These are phyloP conservation scores for Fusarium pseudograminearum DNA, from an alignment of 2,329 filamentous ascomycete species.

Conservation along the genomic window DNA sequence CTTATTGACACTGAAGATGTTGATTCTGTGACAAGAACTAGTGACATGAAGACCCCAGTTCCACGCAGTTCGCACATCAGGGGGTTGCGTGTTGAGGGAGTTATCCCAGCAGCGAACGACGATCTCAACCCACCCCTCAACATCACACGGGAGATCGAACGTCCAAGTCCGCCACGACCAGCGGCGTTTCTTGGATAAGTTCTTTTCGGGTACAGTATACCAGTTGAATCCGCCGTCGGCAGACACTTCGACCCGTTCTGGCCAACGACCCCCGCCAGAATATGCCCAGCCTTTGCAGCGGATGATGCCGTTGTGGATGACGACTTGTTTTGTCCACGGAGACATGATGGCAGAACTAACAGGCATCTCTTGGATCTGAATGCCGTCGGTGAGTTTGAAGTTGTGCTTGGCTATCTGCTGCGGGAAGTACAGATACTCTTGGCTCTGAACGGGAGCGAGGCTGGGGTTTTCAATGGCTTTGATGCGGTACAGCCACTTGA, in stretches of 20 bases:
- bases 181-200: slow-evolving; percentile 71
- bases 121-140: slow-evolving; percentile 71
- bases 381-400: slow-evolving; percentile 67
- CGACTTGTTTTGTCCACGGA: slow-evolving; percentile 69
- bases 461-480: slow-evolving; percentile 69
- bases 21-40: slow-evolving; percentile 69
- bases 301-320: slow-evolving; percentile 71
- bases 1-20: slow-evolving; percentile 72
- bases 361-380: slow-evolving; percentile 79
- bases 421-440: slow-evolving; percentile 76
- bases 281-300: slow-evolving; percentile 69
- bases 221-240: slow-evolving; percentile 72
- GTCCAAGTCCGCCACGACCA: slow-evolving; percentile 75
- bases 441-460: slow-evolving; percentile 70
- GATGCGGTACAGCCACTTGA: slow-evolving; percentile 73
- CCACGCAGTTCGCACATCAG: slow-evolving; percentile 66
- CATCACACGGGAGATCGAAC: slow-evolving; percentile 70
- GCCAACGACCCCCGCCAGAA: slow-evolving; percentile 69
- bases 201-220: slow-evolving; percentile 71
- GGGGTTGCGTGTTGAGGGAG: slow-evolving; percentile 69
- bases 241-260: slow-evolving; percentile 72
- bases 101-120: slow-evolving; percentile 72
- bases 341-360: slow-evolving; percentile 75
- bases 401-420: slow-evolving; percentile 78
- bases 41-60: slow-evolving; percentile 77